A percentile compares a stretch with the other conserved stretches of the same genome.
Evolutionary conservation across 2,329 filamentous ascomycete species (phyloP).

Genomic region (Fusarium sp.): DNA sequence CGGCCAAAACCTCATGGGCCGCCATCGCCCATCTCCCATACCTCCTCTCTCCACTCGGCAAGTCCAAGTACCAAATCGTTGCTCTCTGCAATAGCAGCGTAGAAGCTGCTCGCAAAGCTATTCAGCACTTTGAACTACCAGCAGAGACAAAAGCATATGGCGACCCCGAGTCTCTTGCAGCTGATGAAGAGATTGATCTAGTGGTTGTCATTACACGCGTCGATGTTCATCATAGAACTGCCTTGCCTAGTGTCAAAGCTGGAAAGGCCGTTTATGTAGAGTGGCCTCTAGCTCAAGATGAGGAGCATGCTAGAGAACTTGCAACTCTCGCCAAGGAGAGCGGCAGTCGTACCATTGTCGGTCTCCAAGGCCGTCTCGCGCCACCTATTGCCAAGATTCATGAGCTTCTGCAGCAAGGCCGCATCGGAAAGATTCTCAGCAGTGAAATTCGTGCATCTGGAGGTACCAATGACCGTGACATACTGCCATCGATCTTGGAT

Average conservation of each 20-base stretch:
- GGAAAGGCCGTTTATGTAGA: conserved; percentile 68
- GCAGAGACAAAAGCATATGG: conserved; percentile 62
- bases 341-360: conserved; percentile 58
- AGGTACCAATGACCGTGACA: conserved; percentile 50
- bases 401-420: conserved; percentile 57
- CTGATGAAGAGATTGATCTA: conserved; percentile 64
- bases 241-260: conserved; percentile 60
- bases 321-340: conserved; percentile 49
- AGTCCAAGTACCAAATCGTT: conserved; percentile 60
- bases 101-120: conserved; percentile 58
- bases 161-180: conserved; percentile 60
- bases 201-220: conserved; percentile 67
- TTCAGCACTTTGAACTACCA: conserved; percentile 56
- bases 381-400: conserved; percentile 59
- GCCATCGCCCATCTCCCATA: conserved; percentile 69
- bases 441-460: conserved; percentile 58
- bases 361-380: conserved; percentile 62
- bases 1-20: conserved; percentile 66
- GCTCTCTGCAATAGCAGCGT: conserved; percentile 65
- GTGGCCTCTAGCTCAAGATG: conserved; percentile 67
- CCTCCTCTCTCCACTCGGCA: conserved; percentile 60
- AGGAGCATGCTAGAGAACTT: conserved; percentile 56
- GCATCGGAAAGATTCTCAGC: conserved; percentile 66
- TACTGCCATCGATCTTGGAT: conserved; percentile 49
- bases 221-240: conserved; percentile 62